Conservation (phyloP, 257 asterid species). For the Penstemon barbatus region DNA sequence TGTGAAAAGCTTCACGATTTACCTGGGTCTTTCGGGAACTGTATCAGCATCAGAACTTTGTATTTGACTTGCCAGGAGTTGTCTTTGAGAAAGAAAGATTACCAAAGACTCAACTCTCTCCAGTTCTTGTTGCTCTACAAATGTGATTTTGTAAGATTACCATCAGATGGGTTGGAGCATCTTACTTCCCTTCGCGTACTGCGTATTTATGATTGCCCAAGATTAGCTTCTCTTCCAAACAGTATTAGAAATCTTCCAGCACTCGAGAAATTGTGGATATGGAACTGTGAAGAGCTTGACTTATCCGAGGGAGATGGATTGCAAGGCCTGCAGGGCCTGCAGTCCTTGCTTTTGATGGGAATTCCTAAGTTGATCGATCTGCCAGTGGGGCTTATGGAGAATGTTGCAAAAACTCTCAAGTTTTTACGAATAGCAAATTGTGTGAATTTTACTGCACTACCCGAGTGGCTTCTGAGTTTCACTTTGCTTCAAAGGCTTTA, state of each 20-base stretch:
- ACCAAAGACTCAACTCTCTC: slow-evolving; percentile 35
- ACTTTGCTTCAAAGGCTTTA: slow-evolving; percentile 39
- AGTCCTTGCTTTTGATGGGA: slow-evolving; percentile 55
- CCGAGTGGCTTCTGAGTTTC: slow-evolving; percentile 43
- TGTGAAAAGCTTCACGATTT: slow-evolving; percentile 45
- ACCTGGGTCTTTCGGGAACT: slow-evolving; percentile 30
- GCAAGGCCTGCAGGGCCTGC: slow-evolving; percentile 39
- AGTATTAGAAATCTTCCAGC: slow-evolving; percentile 37
- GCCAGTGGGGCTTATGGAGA: slow-evolving; percentile 39
- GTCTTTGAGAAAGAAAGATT: slow-evolving; percentile 26
- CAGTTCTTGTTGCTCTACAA: slow-evolving; percentile 48
- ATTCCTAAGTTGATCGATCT: slow-evolving; percentile 46
- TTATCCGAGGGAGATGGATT: slow-evolving; percentile 38
- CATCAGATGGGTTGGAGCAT: slow-evolving; percentile 38
- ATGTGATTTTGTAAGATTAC: slow-evolving; percentile 39
- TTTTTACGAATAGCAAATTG: slow-evolving; percentile 44
- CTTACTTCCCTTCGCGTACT: slow-evolving; percentile 40
- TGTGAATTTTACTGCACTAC: slow-evolving; percentile 31
- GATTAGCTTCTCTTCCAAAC: slow-evolving; percentile 41
- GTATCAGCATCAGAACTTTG: slow-evolving; percentile 39
- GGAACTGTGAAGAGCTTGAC: slow-evolving; percentile 57
- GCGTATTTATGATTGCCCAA: slow-evolving; percentile 50
- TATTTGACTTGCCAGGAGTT: slow-evolving; percentile 45
- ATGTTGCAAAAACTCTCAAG: slow-evolving; percentile 35
- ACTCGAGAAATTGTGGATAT: slow-evolving; percentile 59